phyloP scores from a whole-genome alignment of 1,284 basidiomycete genomes.

The Microbotryum intermedium region DNA sequence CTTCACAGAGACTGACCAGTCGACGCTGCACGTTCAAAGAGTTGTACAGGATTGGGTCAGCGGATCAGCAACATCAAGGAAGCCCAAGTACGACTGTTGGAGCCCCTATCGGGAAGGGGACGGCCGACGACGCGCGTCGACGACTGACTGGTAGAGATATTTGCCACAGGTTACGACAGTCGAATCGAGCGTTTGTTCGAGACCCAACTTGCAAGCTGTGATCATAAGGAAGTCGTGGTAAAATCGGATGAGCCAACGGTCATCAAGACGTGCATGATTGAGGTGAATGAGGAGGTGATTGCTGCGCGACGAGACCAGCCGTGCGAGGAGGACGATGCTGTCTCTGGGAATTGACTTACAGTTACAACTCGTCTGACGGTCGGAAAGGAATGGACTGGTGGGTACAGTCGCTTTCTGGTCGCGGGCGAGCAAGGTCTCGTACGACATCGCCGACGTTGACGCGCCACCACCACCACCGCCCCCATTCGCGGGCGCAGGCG shows the following conservation, averaged over 20 bases:
- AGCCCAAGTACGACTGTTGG: not conserved
- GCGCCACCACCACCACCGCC: no score
- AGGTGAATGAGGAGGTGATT: not conserved
- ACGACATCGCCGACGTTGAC: no score
- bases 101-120: not conserved
- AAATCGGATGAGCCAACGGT: no score
- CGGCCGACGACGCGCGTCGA: not conserved
- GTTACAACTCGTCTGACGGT: no score
- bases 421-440: no score
- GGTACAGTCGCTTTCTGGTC: no score
- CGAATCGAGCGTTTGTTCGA: constrained; percentile 30
- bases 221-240: no score
- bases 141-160: constrained; percentile 29
- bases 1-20: constrained; percentile 16
- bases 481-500: no score
- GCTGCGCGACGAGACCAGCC: not conserved
- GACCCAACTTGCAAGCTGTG: constrained; percentile 23
- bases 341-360: no score
- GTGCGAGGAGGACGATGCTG: no score
- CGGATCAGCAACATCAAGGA: not conserved
- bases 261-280: not conserved
- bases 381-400: no score
- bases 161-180: constrained; percentile 32
- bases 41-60: not conserved
- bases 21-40: constrained; percentile 2